These are phyloP conservation scores for Pestalotiopsis sp. DNA, from an alignment of 2,329 filamentous ascomycete species.

Conservation along the genomic window DNA sequence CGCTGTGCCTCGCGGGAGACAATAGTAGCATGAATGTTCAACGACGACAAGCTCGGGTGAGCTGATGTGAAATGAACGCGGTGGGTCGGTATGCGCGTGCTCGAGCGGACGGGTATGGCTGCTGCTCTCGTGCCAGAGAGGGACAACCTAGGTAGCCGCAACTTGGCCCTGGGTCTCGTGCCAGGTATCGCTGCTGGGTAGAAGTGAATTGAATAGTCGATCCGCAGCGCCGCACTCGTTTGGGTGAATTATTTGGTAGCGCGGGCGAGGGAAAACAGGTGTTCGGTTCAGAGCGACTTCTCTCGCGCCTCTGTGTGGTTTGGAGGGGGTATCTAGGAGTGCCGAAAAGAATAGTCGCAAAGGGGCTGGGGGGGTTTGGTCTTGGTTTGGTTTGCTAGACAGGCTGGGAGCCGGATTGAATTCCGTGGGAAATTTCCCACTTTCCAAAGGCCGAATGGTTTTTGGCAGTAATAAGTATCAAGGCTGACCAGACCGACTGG, in stretches of 20 bases:
- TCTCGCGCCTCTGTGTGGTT: background rate
- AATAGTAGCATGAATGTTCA: conserved; percentile 30
- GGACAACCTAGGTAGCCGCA: background rate
- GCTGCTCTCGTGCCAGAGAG: background rate
- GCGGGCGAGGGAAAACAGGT: background rate
- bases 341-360: background rate
- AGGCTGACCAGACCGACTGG: background rate
- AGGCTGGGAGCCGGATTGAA: background rate
- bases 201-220: background rate
- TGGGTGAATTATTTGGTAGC: background rate
- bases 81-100: background rate
- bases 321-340: background rate
- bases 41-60: conserved; percentile 21
- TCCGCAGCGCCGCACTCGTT: background rate
- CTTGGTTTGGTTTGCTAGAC: background rate
- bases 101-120: background rate
- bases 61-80: conserved; percentile 16
- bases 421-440: conserved; percentile 2
- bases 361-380: background rate
- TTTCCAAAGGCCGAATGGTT: background rate
- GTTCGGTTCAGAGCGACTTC: background rate
- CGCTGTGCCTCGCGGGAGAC: conserved; percentile 22
- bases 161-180: background rate
- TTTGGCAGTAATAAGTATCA: background rate
- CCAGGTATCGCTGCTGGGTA: background rate